Base-by-base conservation (phyloP, 495 filamentous ascomycete species). In the Tuber calosporum region DNA sequence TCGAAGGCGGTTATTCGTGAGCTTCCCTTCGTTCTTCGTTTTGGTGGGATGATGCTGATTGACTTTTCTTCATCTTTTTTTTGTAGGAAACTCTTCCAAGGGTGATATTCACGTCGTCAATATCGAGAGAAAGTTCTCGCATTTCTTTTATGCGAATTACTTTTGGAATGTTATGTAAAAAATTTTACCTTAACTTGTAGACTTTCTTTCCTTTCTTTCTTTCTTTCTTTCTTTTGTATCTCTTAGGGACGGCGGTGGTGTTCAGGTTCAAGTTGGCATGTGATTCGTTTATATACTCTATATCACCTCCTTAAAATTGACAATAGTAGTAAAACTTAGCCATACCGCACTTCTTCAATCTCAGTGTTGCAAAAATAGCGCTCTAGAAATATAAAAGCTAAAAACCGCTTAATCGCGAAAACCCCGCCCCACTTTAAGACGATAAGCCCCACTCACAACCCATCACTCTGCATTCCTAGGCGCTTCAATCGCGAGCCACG, bases 81-180 rank as follows among this genome's bases (percentile, higher is more conserved):
- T 19, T 75, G 36, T 20, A 79, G 77, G 94, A 72, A 97, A 96
- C 83, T 90, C 88, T 75, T 86, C 87, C 72, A 93, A 93, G 83
- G 94, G 93, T 40, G 95, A 97, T 82, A 92, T 97, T 71, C 92
- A 97, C 82, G 92, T 98, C 40, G 90, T 99, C 68, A 96, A 97
- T 79, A 89, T 99, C 75, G 94, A 97, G 80, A 87, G 91, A 68
- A 97, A 94, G 83, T 93, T 97, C 80, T 93, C 92, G 72, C 87
- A 89, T 72, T 93, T 90, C 83, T 98, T 96, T 82, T 97, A 99
- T 81, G 90, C 93, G 37, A 95, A 97, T 79, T 96, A 97, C 79
- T 94, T 99, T 79, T 99, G 95, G 95, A 87, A 90, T 37, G 77
- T 58, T 13, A 62, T 78, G 70, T 78, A 69, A 78, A 17, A 11